phyloP scores from a whole-genome alignment of 306 rosid species.

The Cicer chorassanicum region DNA sequence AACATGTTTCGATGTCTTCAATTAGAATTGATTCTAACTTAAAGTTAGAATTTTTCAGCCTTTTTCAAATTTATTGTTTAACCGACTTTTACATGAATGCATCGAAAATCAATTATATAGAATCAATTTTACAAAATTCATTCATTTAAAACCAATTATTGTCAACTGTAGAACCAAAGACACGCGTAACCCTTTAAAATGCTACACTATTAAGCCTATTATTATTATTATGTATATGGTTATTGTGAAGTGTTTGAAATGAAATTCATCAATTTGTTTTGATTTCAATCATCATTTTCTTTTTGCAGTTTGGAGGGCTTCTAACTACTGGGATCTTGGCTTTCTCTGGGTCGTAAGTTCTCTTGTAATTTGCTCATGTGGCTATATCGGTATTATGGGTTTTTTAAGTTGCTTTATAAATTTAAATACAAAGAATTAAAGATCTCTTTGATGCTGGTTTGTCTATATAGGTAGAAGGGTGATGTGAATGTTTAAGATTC shows the following conservation, averaged over 20 bases:
- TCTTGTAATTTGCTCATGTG: background rate
- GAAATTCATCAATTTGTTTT: background rate
- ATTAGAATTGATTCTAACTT: no score
- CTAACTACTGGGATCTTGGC: conserved; percentile 81
- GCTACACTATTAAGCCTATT: background rate
- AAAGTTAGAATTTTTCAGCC: no score
- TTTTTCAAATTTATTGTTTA: no score
- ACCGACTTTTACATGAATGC: no score
- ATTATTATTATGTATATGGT: background rate
- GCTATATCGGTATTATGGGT: background rate
- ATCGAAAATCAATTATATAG: no score
- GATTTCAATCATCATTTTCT: background rate
- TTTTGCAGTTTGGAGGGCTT: conserved; percentile 88
- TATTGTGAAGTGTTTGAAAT: conserved; percentile 4
- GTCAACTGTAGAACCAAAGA: no score
- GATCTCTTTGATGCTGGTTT: background rate
- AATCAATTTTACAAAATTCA: no score
- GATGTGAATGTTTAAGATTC: conserved; percentile 27
- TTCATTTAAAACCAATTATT: no score
- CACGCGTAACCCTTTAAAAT: background rate
- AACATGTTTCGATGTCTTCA: no score
- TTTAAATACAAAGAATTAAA: no score
- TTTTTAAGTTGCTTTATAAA: background rate
- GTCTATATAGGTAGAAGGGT: conserved; percentile 15
- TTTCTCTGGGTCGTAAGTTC: conserved; percentile 92